A percentile compares a stretch with the other conserved stretches of the same genome.
phyloP scores from a whole-genome alignment of 768 basidiomycete species.

The Neoboletus brunneissimus region DNA sequence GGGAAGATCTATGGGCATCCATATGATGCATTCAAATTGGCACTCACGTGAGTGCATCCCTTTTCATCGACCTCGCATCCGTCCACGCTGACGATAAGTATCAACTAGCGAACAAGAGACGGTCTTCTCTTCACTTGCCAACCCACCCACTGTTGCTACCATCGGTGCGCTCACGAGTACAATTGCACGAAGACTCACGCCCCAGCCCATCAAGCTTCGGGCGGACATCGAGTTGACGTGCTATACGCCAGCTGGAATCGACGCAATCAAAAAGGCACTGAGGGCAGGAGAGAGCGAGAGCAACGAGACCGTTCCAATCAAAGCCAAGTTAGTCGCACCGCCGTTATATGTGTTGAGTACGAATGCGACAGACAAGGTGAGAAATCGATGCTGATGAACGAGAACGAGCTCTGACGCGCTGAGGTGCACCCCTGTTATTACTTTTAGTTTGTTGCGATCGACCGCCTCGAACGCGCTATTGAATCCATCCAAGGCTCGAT shows the following conservation, averaged over 20 bases:
- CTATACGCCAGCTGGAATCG: conserved; percentile 93
- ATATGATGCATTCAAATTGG: conserved; percentile 96
- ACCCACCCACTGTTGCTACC: conserved; percentile 55
- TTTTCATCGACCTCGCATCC: conserved; percentile 32
- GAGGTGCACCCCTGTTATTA: not conserved
- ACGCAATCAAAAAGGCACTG: conserved; percentile 92
- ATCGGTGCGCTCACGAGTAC: conserved; percentile 67
- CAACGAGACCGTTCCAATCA: conserved; percentile 90
- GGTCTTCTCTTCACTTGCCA: conserved; percentile 72
- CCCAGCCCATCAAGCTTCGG: conserved; percentile 97
- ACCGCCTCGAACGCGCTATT: conserved; percentile 90
- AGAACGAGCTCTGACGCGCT: not conserved
- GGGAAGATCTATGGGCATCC: conserved; percentile 91
- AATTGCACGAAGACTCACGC: conserved; percentile 92
- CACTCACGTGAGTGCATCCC: conserved; percentile 71
- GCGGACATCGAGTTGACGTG: conserved; percentile 98
- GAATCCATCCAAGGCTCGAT: conserved; percentile 86
- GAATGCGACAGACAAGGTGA: conserved; percentile 93
- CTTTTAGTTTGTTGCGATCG: conserved; percentile 76
- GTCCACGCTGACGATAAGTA: conserved; percentile 18
- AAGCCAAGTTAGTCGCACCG: conserved; percentile 94
- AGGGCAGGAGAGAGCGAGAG: conserved; percentile 85
- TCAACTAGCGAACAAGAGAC: conserved; percentile 61
- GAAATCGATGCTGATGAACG: conserved; percentile 5
- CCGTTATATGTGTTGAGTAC: conserved; percentile 94